phyloP scores from a whole-genome alignment of 2,329 filamentous ascomycete genomes.

The Aspergillus fischeri region DNA sequence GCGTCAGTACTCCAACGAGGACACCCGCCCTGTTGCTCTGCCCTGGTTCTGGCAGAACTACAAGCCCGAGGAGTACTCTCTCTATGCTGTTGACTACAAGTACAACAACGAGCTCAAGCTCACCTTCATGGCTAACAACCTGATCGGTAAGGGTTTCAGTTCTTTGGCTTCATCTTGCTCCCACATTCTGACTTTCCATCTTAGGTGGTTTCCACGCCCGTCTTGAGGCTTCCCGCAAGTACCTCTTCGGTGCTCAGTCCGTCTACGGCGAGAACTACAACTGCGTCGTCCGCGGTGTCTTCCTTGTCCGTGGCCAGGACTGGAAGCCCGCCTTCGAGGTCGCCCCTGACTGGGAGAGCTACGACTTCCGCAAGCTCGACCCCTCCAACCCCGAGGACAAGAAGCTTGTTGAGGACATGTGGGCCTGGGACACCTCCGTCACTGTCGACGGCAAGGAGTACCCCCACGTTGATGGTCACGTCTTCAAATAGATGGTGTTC shows the following conservation, averaged over 20 bases:
- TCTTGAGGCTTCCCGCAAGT: slow-evolving; percentile 97
- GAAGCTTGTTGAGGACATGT: slow-evolving; percentile 79
- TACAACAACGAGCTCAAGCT: slow-evolving; percentile 97
- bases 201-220: slow-evolving; percentile 87
- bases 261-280: slow-evolving; percentile 88
- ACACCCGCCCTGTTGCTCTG: slow-evolving; percentile 73
- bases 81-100: slow-evolving; percentile 96
- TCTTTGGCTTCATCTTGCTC: not conserved
- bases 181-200: slow-evolving; percentile 12
- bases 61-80: slow-evolving; percentile 90
- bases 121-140: slow-evolving; percentile 98
- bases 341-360: slow-evolving; percentile 95
- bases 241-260: slow-evolving; percentile 84
- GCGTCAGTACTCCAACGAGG: slow-evolving; percentile 96
- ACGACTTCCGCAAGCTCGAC: slow-evolving; percentile 95
- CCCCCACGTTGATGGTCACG: slow-evolving; percentile 86
- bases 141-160: slow-evolving; percentile 61
- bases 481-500: slow-evolving; percentile 80
- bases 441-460: slow-evolving; percentile 81
- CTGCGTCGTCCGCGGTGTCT: slow-evolving; percentile 88
- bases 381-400: slow-evolving; percentile 77
- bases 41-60: slow-evolving; percentile 99
- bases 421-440: slow-evolving; percentile 87
- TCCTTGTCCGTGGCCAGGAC: slow-evolving; percentile 91
- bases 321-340: slow-evolving; percentile 85